Percentiles rank a stretch among this genome's conserved stretches.
Evolutionary conservation across 202 grass and related monocot species (phyloP).

Genomic region (Panicum hallii): DNA sequence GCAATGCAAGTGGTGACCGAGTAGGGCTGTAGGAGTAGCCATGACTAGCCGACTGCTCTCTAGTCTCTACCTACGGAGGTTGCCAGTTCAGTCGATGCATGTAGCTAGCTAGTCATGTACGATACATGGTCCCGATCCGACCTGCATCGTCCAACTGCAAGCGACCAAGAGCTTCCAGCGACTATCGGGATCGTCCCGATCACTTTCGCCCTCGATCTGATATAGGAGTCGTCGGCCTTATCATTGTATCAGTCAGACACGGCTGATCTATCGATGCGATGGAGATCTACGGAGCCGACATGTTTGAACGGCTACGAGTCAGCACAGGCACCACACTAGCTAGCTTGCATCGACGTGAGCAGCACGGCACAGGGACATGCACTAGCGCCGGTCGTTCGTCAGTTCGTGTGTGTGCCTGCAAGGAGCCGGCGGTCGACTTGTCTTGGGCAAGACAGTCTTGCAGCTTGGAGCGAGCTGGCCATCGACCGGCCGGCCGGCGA

Average conservation of each 20-base stretch:
- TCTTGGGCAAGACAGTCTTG: too few relatives aligned
- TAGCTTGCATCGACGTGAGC: slow-evolving; percentile 1
- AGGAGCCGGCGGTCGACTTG: slow-evolving; percentile 5
- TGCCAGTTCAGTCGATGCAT: neutral
- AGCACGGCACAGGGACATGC: slow-evolving; percentile 36
- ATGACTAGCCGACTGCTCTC: neutral
- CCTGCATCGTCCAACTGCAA: neutral
- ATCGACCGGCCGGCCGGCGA: neutral
- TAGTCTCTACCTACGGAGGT: neutral
- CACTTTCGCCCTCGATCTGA: neutral
- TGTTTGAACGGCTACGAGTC: slow-evolving; percentile 20
- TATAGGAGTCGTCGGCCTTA: neutral
- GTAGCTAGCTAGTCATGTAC: too few relatives aligned
- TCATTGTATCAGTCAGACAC: neutral
- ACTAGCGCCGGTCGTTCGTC: neutral
- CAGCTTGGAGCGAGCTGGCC: neutral
- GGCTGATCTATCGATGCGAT: neutral
- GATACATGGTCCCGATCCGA: neutral
- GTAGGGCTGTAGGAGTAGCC: neutral
- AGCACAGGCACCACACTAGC: neutral
- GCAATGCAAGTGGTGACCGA: neutral
- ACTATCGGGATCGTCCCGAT: neutral
- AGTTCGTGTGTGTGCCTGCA: neutral
- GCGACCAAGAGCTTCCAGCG: neutral
- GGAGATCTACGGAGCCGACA: neutral